A percentile compares a stretch with the other conserved stretches of the same genome.
phyloP scores from a whole-genome alignment of 108 stramenopile genomes.

The Nitzschia inconspicua region DNA sequence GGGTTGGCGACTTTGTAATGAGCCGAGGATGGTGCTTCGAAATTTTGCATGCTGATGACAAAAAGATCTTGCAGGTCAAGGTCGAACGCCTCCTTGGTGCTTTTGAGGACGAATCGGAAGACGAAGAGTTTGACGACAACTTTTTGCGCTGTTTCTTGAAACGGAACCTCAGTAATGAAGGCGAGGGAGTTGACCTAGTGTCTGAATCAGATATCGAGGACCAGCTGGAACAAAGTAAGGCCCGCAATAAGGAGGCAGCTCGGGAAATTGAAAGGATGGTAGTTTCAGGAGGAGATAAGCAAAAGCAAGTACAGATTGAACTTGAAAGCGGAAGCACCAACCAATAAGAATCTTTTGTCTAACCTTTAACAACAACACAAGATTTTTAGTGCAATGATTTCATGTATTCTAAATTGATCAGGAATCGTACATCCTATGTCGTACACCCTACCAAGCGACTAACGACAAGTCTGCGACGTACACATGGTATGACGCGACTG shows the following conservation, averaged over 20 bases:
- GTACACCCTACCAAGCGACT: too few species aligned
- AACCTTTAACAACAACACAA: background rate
- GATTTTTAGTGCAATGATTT: background rate
- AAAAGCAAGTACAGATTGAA: background rate
- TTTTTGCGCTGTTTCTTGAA: slow-evolving; percentile 52
- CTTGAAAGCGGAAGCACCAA: background rate
- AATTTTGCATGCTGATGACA: slow-evolving; percentile 82
- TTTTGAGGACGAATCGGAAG: slow-evolving; percentile 55
- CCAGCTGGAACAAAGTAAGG: slow-evolving; percentile 26
- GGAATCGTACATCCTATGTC: background rate
- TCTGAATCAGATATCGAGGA: slow-evolving; percentile 30
- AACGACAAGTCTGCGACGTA: too few species aligned
- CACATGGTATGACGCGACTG: too few species aligned
- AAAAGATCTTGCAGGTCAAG: slow-evolving; percentile 63
- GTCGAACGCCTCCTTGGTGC: slow-evolving; percentile 80
- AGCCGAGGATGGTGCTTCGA: slow-evolving; percentile 90
- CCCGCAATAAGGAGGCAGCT: slow-evolving; percentile 45
- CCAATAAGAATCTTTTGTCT: background rate
- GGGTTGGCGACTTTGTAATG: slow-evolving; percentile 87
- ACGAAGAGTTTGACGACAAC: slow-evolving; percentile 33
- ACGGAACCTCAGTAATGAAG: slow-evolving; percentile 26
- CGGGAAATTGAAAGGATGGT: slow-evolving; percentile 65
- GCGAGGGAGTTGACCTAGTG: slow-evolving; percentile 21
- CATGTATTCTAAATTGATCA: slow-evolving; percentile 5
- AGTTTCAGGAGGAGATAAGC: slow-evolving; percentile 53